Conservation (phyloP, 108 stramenopile species). For the Asterionellopsis glacialis region DNA sequence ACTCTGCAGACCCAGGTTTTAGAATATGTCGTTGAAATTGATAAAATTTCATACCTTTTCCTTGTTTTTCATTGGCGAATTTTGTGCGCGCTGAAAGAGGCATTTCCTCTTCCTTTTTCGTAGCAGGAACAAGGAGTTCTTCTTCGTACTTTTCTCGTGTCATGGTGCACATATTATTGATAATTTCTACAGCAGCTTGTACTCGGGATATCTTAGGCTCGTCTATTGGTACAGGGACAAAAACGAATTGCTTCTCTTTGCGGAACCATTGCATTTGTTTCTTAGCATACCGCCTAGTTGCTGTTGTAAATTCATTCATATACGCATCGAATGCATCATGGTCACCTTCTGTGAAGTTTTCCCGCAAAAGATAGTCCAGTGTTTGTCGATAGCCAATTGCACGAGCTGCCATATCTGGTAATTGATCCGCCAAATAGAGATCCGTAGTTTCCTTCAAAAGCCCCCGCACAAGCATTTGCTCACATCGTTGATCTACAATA, state of each 20-base stretch:
- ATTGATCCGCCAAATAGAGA: conserved; percentile 48
- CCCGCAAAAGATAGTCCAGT: conserved; percentile 74
- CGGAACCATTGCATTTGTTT: conserved; percentile 97
- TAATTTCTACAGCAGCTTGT: conserved; percentile 30
- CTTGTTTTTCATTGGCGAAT: conserved; percentile 62
- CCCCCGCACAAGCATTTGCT: conserved; percentile 85
- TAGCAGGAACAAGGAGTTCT: conserved; percentile 21
- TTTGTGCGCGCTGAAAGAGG: conserved; percentile 43
- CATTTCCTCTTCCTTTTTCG: conserved; percentile 4
- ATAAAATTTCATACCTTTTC: conserved; percentile 81
- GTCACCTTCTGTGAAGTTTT: conserved; percentile 36
- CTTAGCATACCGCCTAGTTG: conserved; percentile 89
- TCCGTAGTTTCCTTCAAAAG: conserved; percentile 76
- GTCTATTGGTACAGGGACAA: conserved; percentile 64
- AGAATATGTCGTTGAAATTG: conserved; percentile 49
- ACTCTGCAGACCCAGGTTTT: conserved; percentile 38
- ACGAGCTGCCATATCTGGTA: conserved; percentile 76
- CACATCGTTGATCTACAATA: conserved; percentile 87
- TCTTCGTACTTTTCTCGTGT: conserved; percentile 51
- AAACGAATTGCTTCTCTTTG: conserved; percentile 69
- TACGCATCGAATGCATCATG: conserved; percentile 58
- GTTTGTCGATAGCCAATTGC: conserved; percentile 97
- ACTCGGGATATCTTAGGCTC: conserved; percentile 38
- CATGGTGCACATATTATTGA: conserved; percentile 47
- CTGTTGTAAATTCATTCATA: conserved; percentile 77